phyloP scores from a whole-genome alignment of 163 green algal species.

The Scenedesmus sp. region DNA sequence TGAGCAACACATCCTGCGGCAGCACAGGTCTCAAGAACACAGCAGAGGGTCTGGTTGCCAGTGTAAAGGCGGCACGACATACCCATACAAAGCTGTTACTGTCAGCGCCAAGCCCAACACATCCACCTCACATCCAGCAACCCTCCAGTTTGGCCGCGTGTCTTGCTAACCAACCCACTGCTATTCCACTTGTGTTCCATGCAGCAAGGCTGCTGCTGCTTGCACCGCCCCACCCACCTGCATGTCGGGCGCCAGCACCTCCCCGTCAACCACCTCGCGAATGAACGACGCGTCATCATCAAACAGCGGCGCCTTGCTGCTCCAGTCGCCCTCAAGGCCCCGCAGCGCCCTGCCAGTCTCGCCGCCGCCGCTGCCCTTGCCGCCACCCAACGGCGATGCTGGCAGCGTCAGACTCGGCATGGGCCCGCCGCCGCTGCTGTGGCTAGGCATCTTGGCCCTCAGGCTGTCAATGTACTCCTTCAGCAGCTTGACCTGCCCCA shows the following conservation, averaged over 20 bases:
- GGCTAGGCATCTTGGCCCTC: constrained; percentile 39
- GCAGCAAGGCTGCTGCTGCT: background rate
- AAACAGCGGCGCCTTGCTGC: constrained; percentile 53
- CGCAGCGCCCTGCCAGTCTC: background rate
- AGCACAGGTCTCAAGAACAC: too few species aligned
- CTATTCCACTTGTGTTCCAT: background rate
- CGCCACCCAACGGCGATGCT: background rate
- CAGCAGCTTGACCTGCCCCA: constrained; percentile 54
- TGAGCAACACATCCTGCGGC: too few species aligned
- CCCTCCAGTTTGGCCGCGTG: background rate
- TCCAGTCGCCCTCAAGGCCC: constrained; percentile 61
- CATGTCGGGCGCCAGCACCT: constrained; percentile 71
- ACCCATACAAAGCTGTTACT: too few species aligned
- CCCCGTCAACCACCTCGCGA: constrained; percentile 73
- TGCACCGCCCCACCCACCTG: constrained; percentile 65
- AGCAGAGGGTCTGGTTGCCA: too few species aligned
- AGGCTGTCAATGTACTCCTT: constrained; percentile 57
- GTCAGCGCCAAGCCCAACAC: too few species aligned
- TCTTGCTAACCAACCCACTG: background rate
- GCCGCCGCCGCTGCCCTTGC: constrained; percentile 13
- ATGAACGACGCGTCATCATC: constrained; percentile 77
- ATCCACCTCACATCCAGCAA: background rate
- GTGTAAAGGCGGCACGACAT: too few species aligned
- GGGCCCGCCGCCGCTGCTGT: background rate
- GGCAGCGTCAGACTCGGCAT: constrained; percentile 20